Evolutionary conservation across 805 yeast genomes (phyloP).

Genomic region (Huiozyma sinensis): DNA sequence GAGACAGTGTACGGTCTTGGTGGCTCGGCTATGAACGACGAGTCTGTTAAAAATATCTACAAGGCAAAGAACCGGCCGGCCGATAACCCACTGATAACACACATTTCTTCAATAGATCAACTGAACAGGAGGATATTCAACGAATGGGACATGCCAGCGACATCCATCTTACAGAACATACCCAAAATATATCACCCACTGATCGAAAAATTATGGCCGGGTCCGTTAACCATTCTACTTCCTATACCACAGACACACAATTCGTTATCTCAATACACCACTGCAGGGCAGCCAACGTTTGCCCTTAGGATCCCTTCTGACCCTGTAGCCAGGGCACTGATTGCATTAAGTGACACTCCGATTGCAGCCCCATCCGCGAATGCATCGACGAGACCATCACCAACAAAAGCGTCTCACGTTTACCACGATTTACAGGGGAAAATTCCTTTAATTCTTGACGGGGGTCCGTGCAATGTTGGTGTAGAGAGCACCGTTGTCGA

Average conservation of each 20-base stretch:
- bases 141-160: constrained; percentile 4
- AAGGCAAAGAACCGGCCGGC: constrained; percentile 87
- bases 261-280: constrained; percentile 61
- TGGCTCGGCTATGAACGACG: constrained; percentile 68
- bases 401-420: constrained; percentile 83
- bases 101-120: constrained; percentile 70
- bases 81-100: constrained; percentile 90
- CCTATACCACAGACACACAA: constrained; percentile 38
- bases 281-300: constrained; percentile 81
- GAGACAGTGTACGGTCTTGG: constrained; percentile 97
- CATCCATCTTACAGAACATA: constrained; percentile 31
- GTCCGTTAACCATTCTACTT: constrained; percentile 79
- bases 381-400: constrained; percentile 90
- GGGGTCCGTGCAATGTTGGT: constrained; percentile 82
- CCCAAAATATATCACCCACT: constrained; percentile 62
- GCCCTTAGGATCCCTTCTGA: constrained; percentile 86
- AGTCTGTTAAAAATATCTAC: constrained; percentile 67
- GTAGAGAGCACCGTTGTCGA: constrained; percentile 92
- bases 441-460: constrained; percentile 81
- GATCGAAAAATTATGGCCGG: constrained; percentile 81
- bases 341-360: constrained; percentile 75
- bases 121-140: constrained; percentile 50
- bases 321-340: constrained; percentile 83
- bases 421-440: constrained; percentile 64
- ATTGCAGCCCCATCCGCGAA: constrained; percentile 97